Percentiles rank a stretch among this genome's conserved stretches.
These are phyloP conservation scores for Psilocybe cyanescens DNA, from an alignment of 768 basidiomycete genomes.

Conservation along the genomic window DNA sequence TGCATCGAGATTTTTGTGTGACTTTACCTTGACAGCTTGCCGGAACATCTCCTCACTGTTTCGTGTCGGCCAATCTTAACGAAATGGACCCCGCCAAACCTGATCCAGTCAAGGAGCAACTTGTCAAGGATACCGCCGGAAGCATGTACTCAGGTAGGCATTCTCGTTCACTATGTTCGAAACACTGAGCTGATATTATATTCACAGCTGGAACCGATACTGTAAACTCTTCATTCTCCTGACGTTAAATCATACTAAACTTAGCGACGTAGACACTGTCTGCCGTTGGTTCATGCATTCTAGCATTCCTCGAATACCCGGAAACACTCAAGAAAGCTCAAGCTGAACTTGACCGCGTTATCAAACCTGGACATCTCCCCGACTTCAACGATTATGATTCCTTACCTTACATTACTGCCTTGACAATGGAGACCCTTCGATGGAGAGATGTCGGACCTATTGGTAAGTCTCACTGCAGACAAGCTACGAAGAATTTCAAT, in stretches of 20 bases:
- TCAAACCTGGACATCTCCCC: slow-evolving; percentile 33
- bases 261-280: slow-evolving; percentile 21
- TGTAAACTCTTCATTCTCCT: not conserved
- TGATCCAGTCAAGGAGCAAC: slow-evolving; percentile 2
- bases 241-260: not conserved
- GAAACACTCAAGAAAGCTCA: slow-evolving; percentile 34
- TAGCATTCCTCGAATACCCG: slow-evolving; percentile 32
- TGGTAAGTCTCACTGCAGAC: slow-evolving; percentile 15
- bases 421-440: slow-evolving; percentile 30
- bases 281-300: slow-evolving; percentile 29
- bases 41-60: slow-evolving; percentile 19
- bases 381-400: slow-evolving; percentile 27
- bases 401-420: slow-evolving; percentile 34
- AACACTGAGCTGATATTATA: not conserved
- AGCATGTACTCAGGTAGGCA: slow-evolving; percentile 22
- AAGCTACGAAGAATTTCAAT: not conserved
- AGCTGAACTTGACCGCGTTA: slow-evolving; percentile 33
- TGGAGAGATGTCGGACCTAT: slow-evolving; percentile 30
- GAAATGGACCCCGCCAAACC: slow-evolving; percentile 12
- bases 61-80: slow-evolving; percentile 17
- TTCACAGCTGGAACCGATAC: slow-evolving; percentile 4
- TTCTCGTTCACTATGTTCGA: not conserved
- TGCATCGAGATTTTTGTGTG: not conserved
- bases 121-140: slow-evolving; percentile 20
- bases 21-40: slow-evolving; percentile 7